Conservation (phyloP, 2,329 filamentous ascomycete genomes). For the Aspergillus pseudoterreus region DNA sequence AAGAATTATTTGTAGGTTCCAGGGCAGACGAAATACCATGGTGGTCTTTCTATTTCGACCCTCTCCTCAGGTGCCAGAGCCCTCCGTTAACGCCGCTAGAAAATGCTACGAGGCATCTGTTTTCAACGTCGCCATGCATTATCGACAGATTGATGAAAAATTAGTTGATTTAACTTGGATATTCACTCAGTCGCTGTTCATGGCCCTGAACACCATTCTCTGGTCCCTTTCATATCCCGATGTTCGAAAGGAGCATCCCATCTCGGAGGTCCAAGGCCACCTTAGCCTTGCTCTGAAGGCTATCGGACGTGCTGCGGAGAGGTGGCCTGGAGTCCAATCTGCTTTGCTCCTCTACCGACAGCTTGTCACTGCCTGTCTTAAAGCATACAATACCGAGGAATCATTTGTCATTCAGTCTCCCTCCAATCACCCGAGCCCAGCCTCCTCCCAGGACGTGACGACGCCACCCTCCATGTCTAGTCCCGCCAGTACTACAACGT, state of each 20-base stretch:
- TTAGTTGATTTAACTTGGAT: slow-evolving; percentile 90
- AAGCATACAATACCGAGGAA: slow-evolving; percentile 70
- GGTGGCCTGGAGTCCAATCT: slow-evolving; percentile 87
- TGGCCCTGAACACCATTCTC: slow-evolving; percentile 84
- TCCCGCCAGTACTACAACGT: slow-evolving; percentile 38
- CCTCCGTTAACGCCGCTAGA: slow-evolving; percentile 71
- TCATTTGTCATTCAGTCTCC: slow-evolving; percentile 49
- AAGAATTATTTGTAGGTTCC: slow-evolving; percentile 46
- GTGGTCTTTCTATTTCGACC: slow-evolving; percentile 83
- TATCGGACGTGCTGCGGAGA: slow-evolving; percentile 73
- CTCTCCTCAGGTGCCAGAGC: slow-evolving; percentile 85
- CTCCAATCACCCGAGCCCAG: slow-evolving; percentile 41
- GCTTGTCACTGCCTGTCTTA: slow-evolving; percentile 78
- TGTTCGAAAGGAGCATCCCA: slow-evolving; percentile 67
- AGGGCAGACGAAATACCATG: slow-evolving; percentile 77
- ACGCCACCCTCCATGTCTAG: slow-evolving; percentile 40
- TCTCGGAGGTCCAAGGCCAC: slow-evolving; percentile 72
- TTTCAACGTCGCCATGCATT: slow-evolving; percentile 76
- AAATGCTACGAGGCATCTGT: slow-evolving; percentile 80
- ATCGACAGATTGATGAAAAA: slow-evolving; percentile 70
- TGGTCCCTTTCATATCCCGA: slow-evolving; percentile 89
- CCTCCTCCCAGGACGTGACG: slow-evolving; percentile 36
- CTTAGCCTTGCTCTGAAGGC: slow-evolving; percentile 73
- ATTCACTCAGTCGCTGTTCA: slow-evolving; percentile 83
- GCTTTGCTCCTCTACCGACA: slow-evolving; percentile 84